Percentiles rank a stretch among this genome's conserved stretches.
These are phyloP conservation scores for Mycosphaerella arachidis DNA, from an alignment of 2,329 filamentous ascomycete genomes.

Conservation along the genomic window DNA sequence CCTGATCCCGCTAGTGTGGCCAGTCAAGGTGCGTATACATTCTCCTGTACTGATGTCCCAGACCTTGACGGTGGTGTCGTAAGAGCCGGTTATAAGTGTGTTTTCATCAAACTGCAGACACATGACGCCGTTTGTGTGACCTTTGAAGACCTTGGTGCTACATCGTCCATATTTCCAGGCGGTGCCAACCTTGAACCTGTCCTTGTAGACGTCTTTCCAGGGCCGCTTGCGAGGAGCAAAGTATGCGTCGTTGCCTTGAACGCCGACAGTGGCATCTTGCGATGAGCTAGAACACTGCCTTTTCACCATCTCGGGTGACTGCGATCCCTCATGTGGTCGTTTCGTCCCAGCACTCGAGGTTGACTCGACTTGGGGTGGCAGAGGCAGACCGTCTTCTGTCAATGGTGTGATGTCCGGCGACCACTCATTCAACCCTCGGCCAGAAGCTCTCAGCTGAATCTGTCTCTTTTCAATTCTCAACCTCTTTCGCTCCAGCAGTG, in stretches of 20 bases:
- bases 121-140: slow-evolving; percentile 84
- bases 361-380: neutral
- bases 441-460: slow-evolving; percentile 66
- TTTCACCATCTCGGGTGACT: slow-evolving; percentile 26
- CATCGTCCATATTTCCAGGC: slow-evolving; percentile 97
- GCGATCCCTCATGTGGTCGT: slow-evolving; percentile 18
- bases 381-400: slow-evolving; percentile 33
- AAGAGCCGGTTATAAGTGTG: slow-evolving; percentile 88
- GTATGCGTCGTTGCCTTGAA: slow-evolving; percentile 38
- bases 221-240: slow-evolving; percentile 56
- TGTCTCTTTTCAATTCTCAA: slow-evolving; percentile 82
- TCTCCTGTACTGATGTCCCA: slow-evolving; percentile 90
- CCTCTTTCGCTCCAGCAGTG: slow-evolving; percentile 81
- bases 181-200: slow-evolving; percentile 88
- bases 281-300: slow-evolving; percentile 23
- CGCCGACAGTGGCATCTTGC: slow-evolving; percentile 9
- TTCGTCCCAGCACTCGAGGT: slow-evolving; percentile 10
- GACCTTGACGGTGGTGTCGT: slow-evolving; percentile 91
- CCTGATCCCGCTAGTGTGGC: slow-evolving; percentile 78
- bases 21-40: slow-evolving; percentile 76
- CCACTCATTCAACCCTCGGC: slow-evolving; percentile 52
- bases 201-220: slow-evolving; percentile 97
- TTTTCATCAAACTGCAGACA: slow-evolving; percentile 78
- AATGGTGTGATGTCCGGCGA: slow-evolving; percentile 49
- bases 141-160: slow-evolving; percentile 75